Evolutionary conservation across 2,329 filamentous ascomycete species (phyloP), one percentile per base, ranked within the genome.

Genomic region (Mariannaea sp.): DNA sequence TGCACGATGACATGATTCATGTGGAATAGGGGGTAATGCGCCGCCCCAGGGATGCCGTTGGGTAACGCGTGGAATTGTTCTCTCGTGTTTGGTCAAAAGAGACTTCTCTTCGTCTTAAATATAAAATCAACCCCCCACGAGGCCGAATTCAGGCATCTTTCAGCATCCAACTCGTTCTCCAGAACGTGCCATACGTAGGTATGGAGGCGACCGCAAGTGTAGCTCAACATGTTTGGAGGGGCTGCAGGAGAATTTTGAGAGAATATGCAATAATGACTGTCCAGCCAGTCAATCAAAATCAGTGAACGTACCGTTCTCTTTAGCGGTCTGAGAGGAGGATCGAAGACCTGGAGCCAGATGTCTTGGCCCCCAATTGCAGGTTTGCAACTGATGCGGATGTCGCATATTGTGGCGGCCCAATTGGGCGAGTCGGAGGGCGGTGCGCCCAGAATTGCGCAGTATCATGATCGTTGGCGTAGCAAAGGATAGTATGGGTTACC

Each of bases 291-390:
- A 32, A 19, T 43, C n/a, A n/a, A 39, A 35, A 27, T 12, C 8
- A 24, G 19, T 12, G 26, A 16, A 59, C 69, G 47, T 65, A 71
- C 69, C 69, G 49, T 53, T 60, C 49, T 59, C 60, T 33, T 49
- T 64, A 16, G 53, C 27, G 41, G 58, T 46, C 44, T 68, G 64
- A n/a, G 68, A 67, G 29, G 69, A 69, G 58, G 71, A 71, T 26
- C 47, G 62, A 44, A 64, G 62, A n/a, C 49, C 55, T 41, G 32
- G 42, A 45, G 19, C 26, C 49, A 42, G 44, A 14, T 39, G 43
- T 24, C 32, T 57, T 56, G 64, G 62, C 50, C 57, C 55, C 62
- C 57, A 58, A 61, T 32, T 50, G 16, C 52, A 42, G 43, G 49
- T 42, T 42, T 53, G 58, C 41, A 43, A 54, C 39, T 40, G 43